Conservation (phyloP, 2,329 filamentous ascomycete genomes). For the Penicillium digitatum region DNA sequence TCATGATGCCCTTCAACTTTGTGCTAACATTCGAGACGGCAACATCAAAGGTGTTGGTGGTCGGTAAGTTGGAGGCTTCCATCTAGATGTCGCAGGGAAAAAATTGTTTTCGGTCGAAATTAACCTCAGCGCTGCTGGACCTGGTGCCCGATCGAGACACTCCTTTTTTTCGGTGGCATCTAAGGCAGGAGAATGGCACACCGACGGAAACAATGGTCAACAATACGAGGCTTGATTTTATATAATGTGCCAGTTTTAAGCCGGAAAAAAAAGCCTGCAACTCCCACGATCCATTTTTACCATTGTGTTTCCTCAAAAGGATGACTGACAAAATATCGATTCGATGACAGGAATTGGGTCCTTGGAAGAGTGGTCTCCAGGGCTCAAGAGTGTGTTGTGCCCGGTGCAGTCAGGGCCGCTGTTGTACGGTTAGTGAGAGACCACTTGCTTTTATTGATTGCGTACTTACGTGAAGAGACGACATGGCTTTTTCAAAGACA, state of each 20-base stretch:
- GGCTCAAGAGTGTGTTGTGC: conserved; percentile 20
- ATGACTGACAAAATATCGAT: conserved; percentile 22
- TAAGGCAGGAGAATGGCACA: neutral
- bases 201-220: neutral
- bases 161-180: no score
- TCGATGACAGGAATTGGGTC: conserved; percentile 22
- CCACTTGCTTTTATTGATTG: neutral
- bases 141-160: no score
- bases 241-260: neutral
- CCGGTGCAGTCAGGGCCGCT: conserved; percentile 23
- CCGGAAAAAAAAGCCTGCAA: neutral
- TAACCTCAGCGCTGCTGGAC: neutral
- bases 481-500: conserved; percentile 23
- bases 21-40: conserved; percentile 50
- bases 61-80: conserved; percentile 46
- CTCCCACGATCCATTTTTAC: neutral
- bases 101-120: neutral
- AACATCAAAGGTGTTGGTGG: conserved; percentile 59
- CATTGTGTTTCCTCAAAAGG: conserved; percentile 2
- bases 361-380: conserved; percentile 21
- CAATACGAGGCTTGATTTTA: neutral
- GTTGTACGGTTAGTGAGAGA: neutral
- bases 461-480: conserved; percentile 24
- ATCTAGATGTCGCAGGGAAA: conserved; percentile 4
- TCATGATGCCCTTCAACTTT: conserved; percentile 56